phyloP scores from a whole-genome alignment of 441 rosid species.

The Bruguiera hainesii region DNA sequence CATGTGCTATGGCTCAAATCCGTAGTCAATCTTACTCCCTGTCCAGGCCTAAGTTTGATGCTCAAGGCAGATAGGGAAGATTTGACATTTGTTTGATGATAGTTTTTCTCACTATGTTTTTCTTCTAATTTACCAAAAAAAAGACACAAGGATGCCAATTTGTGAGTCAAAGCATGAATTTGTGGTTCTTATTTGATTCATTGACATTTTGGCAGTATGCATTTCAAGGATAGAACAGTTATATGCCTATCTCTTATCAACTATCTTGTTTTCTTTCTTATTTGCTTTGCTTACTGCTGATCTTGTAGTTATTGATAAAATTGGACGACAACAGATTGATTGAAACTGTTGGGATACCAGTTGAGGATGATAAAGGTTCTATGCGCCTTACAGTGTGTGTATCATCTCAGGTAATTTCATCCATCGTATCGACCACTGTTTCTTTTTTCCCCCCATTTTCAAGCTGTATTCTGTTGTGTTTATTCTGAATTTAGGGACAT shows the following conservation, averaged over 20 bases:
- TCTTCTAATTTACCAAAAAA: too few relatives aligned
- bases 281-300: neutral
- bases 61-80: too few relatives aligned
- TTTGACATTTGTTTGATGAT: too few relatives aligned
- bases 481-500: neutral
- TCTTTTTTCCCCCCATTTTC: neutral
- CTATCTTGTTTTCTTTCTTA: neutral
- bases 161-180: neutral
- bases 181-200: neutral
- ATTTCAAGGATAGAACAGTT: neutral
- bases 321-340: slow-evolving; percentile 80
- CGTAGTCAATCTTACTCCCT: too few relatives aligned
- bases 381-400: slow-evolving; percentile 86
- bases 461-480: neutral
- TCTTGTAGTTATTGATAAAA: slow-evolving; percentile 64
- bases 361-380: slow-evolving; percentile 66
- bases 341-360: slow-evolving; percentile 96
- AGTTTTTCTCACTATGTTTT: too few relatives aligned
- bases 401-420: slow-evolving; percentile 72
- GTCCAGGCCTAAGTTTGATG: too few relatives aligned
- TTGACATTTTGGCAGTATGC: neutral
- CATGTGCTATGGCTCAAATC: too few relatives aligned
- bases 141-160: neutral
- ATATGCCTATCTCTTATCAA: neutral
- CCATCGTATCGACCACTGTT: neutral